These are phyloP conservation scores for Immersiporthe knoxdaviesiana DNA, from an alignment of 2,329 filamentous ascomycete species.

Conservation along the genomic window DNA sequence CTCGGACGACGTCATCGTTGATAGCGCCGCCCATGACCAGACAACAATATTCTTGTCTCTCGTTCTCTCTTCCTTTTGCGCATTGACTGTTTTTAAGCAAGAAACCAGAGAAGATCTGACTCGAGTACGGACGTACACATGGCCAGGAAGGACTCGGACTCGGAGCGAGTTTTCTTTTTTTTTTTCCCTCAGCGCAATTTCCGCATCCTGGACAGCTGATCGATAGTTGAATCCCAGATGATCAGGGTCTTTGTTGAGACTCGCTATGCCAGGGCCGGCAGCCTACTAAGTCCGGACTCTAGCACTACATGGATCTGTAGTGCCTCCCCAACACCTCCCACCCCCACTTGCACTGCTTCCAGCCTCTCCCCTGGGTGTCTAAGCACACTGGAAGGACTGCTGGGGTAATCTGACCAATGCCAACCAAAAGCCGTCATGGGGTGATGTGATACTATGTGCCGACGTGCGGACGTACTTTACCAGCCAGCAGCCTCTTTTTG, in stretches of 20 bases:
- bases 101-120: not conserved
- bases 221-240: not conserved
- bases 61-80: no score
- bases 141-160: not conserved
- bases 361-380: not conserved
- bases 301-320: not conserved
- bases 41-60: not conserved
- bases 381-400: not conserved
- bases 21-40: not conserved
- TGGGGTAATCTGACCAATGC: not conserved
- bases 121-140: not conserved
- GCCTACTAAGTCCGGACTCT: no score
- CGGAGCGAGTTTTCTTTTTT: not conserved
- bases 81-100: not conserved
- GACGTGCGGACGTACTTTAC: no score
- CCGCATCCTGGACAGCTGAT: constrained; percentile 4
- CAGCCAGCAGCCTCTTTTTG: not conserved
- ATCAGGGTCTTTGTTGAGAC: constrained; percentile 3
- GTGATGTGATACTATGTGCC: no score
- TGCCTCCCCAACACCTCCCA: not conserved
- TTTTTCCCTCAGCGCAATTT: constrained; percentile 18
- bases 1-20: not conserved
- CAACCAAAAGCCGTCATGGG: not conserved
- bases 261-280: not conserved
- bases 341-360: not conserved